phyloP scores from a whole-genome alignment of 2,329 filamentous ascomycete genomes.

The Venturia asperata region DNA sequence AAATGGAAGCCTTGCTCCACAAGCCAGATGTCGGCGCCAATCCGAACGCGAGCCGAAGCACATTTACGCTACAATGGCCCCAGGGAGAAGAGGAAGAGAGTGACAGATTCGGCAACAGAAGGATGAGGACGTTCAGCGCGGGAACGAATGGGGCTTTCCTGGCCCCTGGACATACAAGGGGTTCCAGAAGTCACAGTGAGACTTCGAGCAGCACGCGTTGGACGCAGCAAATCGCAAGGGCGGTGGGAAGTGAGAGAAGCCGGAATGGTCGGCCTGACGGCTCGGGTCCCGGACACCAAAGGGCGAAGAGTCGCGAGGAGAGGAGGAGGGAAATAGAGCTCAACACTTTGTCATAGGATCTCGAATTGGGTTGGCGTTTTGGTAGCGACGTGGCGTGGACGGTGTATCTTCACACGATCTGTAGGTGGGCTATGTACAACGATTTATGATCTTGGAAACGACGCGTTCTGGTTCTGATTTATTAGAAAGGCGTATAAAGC shows the following conservation, averaged over 20 bases:
- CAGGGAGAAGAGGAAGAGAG: constrained; percentile 18
- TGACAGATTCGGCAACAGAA: constrained; percentile 2
- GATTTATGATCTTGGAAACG: not conserved
- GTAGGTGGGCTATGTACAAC: not conserved
- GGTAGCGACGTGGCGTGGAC: not conserved
- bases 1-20: constrained; percentile 43
- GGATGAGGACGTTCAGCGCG: not conserved
- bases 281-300: constrained; percentile 1
- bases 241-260: not conserved
- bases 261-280: not conserved
- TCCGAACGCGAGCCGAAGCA: constrained; percentile 33
- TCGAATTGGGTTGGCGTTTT: not conserved
- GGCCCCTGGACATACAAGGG: not conserved
- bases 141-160: not conserved
- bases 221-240: not conserved
- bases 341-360: not conserved
- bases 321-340: constrained; percentile 20
- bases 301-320: constrained; percentile 18
- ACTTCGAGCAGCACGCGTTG: not conserved
- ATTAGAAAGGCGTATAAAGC: not conserved
- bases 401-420: not conserved
- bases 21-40: constrained; percentile 29
- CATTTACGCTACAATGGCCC: constrained; percentile 38
- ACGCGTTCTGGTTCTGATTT: not conserved
- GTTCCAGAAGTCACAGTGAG: not conserved